Evolutionary conservation across 2,329 filamentous ascomycete species (phyloP).

Genomic region (Arthrobotrys sinensis): DNA sequence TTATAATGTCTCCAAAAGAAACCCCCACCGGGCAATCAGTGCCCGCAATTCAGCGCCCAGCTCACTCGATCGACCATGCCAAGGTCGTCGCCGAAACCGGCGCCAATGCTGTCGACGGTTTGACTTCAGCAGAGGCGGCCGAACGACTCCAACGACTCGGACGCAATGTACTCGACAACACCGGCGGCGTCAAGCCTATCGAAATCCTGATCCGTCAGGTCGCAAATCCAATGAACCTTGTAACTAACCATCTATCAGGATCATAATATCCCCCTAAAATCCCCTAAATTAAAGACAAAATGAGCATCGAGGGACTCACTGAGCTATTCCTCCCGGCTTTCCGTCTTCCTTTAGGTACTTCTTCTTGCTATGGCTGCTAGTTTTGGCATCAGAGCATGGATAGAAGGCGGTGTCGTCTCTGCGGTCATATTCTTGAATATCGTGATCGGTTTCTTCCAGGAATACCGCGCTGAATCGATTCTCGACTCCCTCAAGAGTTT

Average conservation of each 20-base stretch:
- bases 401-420: conserved; percentile 74
- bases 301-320: conserved; percentile 31
- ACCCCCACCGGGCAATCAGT: neutral
- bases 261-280: neutral
- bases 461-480: conserved; percentile 72
- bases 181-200: conserved; percentile 76
- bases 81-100: conserved; percentile 69
- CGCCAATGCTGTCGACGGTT: conserved; percentile 77
- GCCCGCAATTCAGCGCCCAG: neutral
- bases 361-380: conserved; percentile 74
- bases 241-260: conserved; percentile 29
- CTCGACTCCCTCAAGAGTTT: conserved; percentile 72
- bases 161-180: conserved; percentile 79
- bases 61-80: conserved; percentile 20
- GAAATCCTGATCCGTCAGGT: conserved; percentile 82
- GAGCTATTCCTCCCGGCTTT: conserved; percentile 40
- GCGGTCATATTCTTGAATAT: conserved; percentile 75
- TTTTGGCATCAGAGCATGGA: conserved; percentile 74
- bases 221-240: conserved; percentile 82
- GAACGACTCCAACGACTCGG: conserved; percentile 75
- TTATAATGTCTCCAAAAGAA: neutral
- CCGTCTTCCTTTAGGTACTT: conserved; percentile 66
- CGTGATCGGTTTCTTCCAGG: conserved; percentile 73
- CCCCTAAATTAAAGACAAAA: conserved; percentile 2
- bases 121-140: conserved; percentile 75